Conservation (phyloP, 352 stramenopile species). For the Phytophthora brassicae region DNA sequence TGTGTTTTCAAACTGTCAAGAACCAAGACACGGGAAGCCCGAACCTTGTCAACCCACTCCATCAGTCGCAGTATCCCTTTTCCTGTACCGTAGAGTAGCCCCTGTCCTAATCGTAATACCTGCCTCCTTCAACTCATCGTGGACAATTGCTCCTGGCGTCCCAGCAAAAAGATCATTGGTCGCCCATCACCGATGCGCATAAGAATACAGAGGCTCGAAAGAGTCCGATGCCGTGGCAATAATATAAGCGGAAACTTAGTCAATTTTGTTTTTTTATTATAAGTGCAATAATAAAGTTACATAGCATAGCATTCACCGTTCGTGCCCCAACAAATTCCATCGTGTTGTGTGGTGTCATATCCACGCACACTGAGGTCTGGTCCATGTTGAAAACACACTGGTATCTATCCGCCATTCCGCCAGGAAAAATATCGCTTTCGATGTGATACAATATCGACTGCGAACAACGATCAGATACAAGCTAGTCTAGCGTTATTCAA, state of each 20-base stretch:
- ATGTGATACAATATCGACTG: background rate
- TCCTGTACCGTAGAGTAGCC: no score
- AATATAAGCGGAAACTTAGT: no score
- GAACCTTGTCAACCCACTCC: background rate
- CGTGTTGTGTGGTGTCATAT: background rate
- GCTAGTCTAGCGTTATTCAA: no score
- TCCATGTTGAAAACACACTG: background rate
- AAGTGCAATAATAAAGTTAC: no score
- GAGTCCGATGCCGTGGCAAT: no score
- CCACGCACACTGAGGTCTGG: background rate
- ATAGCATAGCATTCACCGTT: slow-evolving; percentile 15
- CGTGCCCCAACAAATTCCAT: background rate
- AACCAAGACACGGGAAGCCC: background rate
- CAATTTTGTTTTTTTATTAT: no score
- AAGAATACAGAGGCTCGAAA: no score
- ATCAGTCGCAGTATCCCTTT: background rate
- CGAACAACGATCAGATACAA: background rate
- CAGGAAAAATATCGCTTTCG: background rate
- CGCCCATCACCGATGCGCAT: no score
- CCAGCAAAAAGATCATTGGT: no score
- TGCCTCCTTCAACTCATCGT: background rate
- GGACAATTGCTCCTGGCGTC: background rate
- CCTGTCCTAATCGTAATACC: background rate
- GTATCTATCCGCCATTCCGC: background rate
- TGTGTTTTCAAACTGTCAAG: background rate